These are phyloP conservation scores for Penstemon newberryi DNA, from an alignment of 257 asterid genomes.

Conservation along the genomic window DNA sequence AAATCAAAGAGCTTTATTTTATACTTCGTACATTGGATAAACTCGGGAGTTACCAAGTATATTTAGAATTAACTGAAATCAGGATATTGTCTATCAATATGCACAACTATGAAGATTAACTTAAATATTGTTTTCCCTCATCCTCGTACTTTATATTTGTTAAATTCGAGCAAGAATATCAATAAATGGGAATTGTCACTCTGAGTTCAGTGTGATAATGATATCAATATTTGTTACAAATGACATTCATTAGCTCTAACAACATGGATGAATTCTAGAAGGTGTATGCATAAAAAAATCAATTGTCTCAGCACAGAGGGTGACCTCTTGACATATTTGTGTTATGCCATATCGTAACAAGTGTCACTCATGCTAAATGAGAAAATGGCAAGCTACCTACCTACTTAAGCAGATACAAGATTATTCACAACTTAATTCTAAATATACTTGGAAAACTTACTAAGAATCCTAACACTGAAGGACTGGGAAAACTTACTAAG, in stretches of 20 bases:
- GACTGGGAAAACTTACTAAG: constrained; percentile 55
- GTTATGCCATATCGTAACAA: neutral
- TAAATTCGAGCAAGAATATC: neutral
- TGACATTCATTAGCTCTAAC: constrained; percentile 9
- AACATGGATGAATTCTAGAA: constrained; percentile 19
- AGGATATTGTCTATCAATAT: constrained; percentile 3
- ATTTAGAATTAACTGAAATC: neutral
- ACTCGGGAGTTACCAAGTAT: neutral
- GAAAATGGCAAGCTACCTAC: constrained; percentile 15
- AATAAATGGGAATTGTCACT: constrained; percentile 6
- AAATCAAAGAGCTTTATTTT: neutral
- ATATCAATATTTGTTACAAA: neutral
- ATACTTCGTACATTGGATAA: neutral
- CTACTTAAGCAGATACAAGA: neutral
- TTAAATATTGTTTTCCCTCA: neutral
- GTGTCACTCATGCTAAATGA: constrained; percentile 10
- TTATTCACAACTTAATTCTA: neutral
- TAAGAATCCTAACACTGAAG: neutral
- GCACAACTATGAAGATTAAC: constrained; percentile 11
- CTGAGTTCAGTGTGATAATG: constrained; percentile 14
- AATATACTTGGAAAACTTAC: too few relatives aligned
- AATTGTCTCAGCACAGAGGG: neutral
- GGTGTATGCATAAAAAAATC: neutral
- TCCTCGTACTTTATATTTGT: neutral
- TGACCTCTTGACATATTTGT: neutral